Base-by-base conservation (phyloP, 2,329 filamentous ascomycete genomes). In the Dactylellina drechsleri region DNA sequence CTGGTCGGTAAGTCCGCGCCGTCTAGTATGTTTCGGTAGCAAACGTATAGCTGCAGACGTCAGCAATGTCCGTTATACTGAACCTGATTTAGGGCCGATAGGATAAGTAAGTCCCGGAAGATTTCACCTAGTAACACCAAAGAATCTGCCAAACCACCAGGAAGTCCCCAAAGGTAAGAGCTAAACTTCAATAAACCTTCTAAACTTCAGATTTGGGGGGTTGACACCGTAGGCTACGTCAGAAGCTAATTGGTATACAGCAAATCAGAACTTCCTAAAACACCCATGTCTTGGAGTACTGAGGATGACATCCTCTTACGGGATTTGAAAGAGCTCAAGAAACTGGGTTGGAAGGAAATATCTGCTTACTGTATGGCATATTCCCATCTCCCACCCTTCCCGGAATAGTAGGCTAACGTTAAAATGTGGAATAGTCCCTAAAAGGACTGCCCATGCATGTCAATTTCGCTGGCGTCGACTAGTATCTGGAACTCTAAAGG, bases 271-370 rank as follows among this genome's bases (percentile, higher is more conserved):
- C 78, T 78, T 50, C 78, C 79, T 12, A 78, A 79, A 50, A 80
- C 79, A n/a, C 79, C 79, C 13, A 79, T 79, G 76, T 79, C 78
- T 15, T 80, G 79, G 79, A 79, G 79, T 60, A 78, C 79, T 23
- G 77, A 79, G 58, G 79, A 80, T 49, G 79, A 80, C 68, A 75
- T 79, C 31, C 68, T 79, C 28, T 77, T 80, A 20, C 77, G 78
- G 61, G 77, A 79, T 70, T 66, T 80, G 40, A 80, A 80, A 67
- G 79, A 80, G 61, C 77, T 79, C n/a, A 77, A 78, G 50, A 78
- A 78, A 52, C 77, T 80, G 59, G 79, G 79, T 12, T 80, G 79
- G 79, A 80, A 79, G 58, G 78, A 80, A 70, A 80, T 80, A n/a
- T 78, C 79, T 23, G 79, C 79, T 64, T 78, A 80, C 62, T 80